Conservation (phyloP, 176 grass and related monocot genomes). For the Poa annua region DNA sequence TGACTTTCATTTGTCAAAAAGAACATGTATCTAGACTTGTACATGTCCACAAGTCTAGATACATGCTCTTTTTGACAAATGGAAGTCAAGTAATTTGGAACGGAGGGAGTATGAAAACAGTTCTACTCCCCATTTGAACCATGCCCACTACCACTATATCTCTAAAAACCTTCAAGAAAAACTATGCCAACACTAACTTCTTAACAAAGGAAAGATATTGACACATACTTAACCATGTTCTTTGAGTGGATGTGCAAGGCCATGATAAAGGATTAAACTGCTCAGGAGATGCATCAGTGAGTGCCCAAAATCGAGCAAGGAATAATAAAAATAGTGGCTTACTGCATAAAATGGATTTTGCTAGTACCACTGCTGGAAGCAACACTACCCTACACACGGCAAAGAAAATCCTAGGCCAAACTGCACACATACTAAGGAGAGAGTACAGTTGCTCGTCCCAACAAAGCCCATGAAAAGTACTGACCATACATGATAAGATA, state of each 20-base stretch:
- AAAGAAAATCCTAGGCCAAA: slow-evolving; percentile 13
- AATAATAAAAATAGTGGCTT: not conserved
- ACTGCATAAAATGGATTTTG: slow-evolving; percentile 16
- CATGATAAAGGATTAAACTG: not conserved
- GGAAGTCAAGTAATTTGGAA: too few species aligned
- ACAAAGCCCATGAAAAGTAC: not conserved
- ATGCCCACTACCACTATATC: not conserved
- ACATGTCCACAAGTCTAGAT: too few species aligned
- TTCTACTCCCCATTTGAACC: not conserved
- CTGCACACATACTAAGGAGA: not conserved
- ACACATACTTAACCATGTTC: not conserved
- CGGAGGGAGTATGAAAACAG: not conserved
- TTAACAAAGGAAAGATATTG: not conserved
- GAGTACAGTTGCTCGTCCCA: not conserved
- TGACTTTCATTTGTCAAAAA: too few species aligned
- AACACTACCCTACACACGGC: not conserved
- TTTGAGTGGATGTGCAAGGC: not conserved
- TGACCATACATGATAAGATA: too few species aligned
- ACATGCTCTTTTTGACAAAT: too few species aligned
- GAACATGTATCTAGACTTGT: too few species aligned
- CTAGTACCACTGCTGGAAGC: not conserved
- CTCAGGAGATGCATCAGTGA: not conserved
- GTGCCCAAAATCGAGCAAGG: not conserved
- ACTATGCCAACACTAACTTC: not conserved
- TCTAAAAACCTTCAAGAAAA: not conserved